Evolutionary conservation across 2,329 filamentous ascomycete genomes (phyloP), one percentile per base, ranked within the genome.

Genomic region (Chrysosporium queenslandicum): DNA sequence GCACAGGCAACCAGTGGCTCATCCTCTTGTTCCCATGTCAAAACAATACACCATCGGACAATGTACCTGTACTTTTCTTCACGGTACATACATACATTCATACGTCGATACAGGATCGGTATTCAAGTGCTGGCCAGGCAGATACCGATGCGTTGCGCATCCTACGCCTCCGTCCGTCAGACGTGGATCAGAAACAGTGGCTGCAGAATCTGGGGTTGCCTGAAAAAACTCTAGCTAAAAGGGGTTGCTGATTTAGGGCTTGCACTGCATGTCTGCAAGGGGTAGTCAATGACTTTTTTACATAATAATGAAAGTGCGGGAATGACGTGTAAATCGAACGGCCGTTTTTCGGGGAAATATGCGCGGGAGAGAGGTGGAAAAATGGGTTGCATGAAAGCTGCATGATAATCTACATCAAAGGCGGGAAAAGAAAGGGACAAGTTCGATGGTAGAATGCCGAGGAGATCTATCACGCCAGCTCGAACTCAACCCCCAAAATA

Each of bases 381-480:
- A 37, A 16, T 40, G n/a, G 32, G 30, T 34, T 48, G 46, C 46
- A 48, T 48, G 14, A 48, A 48, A 48, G 46, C 46, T n/a, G n/a
- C n/a, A n/a, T n/a, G n/a, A n/a, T n/a, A n/a, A n/a, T n/a, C n/a
- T n/a, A n/a, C n/a, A n/a, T n/a, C n/a, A n/a, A n/a, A n/a, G n/a
- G n/a, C n/a, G n/a, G n/a, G n/a, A n/a, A n/a, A n/a, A n/a, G n/a
- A n/a, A n/a, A n/a, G n/a, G n/a, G n/a, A n/a, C n/a, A n/a, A n/a
- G n/a, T n/a, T n/a, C n/a, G n/a, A n/a, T n/a, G n/a, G n/a, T n/a
- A n/a, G n/a, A n/a, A n/a, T n/a, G n/a, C n/a, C n/a, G n/a, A n/a
- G n/a, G n/a, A n/a, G n/a, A n/a, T n/a, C n/a, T n/a, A n/a, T n/a
- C n/a, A n/a, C n/a, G n/a, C n/a, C n/a, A n/a, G n/a, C n/a, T n/a